Percentiles rank a stretch among this genome's conserved stretches.
phyloP scores from a whole-genome alignment of 352 stramenopile species.

The Globisporangium sylvaticum region DNA sequence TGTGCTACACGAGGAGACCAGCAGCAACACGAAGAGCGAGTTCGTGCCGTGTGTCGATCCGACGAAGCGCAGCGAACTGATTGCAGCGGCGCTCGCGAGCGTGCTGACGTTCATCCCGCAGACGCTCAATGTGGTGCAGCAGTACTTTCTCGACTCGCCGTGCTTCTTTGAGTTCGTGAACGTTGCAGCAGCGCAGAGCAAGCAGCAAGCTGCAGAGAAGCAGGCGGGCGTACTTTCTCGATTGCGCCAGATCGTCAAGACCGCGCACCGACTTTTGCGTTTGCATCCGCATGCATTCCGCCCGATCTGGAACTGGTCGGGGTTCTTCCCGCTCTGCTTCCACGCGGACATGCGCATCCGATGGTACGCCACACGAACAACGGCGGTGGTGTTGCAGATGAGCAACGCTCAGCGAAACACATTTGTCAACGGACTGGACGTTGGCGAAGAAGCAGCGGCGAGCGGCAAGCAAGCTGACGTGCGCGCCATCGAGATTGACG shows the following conservation, averaged over 20 bases:
- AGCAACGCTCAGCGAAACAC: slow-evolving; percentile 54
- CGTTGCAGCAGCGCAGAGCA: slow-evolving; percentile 34
- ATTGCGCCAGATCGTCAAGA: slow-evolving; percentile 52
- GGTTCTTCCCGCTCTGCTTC: slow-evolving; percentile 79
- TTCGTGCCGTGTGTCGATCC: slow-evolving; percentile 38
- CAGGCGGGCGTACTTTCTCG: slow-evolving; percentile 25
- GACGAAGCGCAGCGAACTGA: slow-evolving; percentile 44
- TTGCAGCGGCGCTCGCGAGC: slow-evolving; percentile 49
- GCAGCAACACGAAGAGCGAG: not conserved
- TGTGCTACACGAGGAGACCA: slow-evolving; percentile 36
- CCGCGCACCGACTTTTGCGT: slow-evolving; percentile 51
- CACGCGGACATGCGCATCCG: slow-evolving; percentile 51
- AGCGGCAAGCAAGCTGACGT: slow-evolving; percentile 27
- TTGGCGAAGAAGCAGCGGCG: slow-evolving; percentile 47
- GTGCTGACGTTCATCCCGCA: slow-evolving; percentile 54
- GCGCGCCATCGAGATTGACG: slow-evolving; percentile 56
- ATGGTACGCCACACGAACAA: slow-evolving; percentile 62
- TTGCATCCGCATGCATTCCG: slow-evolving; percentile 48
- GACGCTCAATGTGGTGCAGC: slow-evolving; percentile 49
- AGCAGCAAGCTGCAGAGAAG: slow-evolving; percentile 28
- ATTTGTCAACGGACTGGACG: slow-evolving; percentile 51
- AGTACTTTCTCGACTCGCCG: slow-evolving; percentile 56
- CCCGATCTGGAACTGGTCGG: slow-evolving; percentile 76
- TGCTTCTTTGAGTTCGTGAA: slow-evolving; percentile 79
- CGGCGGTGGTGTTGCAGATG: slow-evolving; percentile 63